Evolutionary conservation across 2,329 filamentous ascomycete genomes (phyloP), one percentile per base, ranked within the genome.

Genomic region (Leptographium wingfieldii): DNA sequence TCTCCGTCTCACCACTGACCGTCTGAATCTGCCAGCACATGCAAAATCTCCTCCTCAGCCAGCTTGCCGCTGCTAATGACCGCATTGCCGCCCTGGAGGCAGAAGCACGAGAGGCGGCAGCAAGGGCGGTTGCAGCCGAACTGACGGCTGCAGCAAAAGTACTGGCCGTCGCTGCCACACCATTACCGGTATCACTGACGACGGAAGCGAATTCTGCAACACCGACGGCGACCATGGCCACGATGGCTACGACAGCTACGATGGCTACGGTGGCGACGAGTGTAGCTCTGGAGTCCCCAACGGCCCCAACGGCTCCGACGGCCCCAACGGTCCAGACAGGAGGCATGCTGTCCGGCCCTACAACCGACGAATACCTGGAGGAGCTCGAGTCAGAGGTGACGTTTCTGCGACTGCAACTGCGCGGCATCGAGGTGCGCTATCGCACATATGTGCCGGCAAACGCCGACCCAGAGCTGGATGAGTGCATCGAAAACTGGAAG

Each of bases 401-500:
- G 53, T 82, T 82, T 67, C 76, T 84, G 51, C 80, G 82, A 60
- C 80, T 88, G 62, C 79, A 81, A 67, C 75, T 85, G 63, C 81
- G 83, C 64, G 81, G 80, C 27, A 78, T 86, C 65, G 82, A 86
- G 72, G 78, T 83, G 22, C 80, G 83, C 65, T 78, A 78, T 67
- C 73, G 73, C 43, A 69, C 70, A 63, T 74, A 76, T 62, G 69
- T 78, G n/a, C 73, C 79, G 5, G 69, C 73, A 53, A 75, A 77
- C 60, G 74, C 75, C 2, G 70, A 84, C 68, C 73, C 75, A 33
- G 82, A 84, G 61, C 76, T 86, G 40, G 73, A 77, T 62, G 76
- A 79, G 63, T 82, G 80, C 68, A 84, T 86, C 63, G 72, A 76
- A 61, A 77, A 77, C 63, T 86, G 83, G 79, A 85, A 84, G 69